Base-by-base conservation (phyloP, 345 rosid species). In the Firmiana major region DNA sequence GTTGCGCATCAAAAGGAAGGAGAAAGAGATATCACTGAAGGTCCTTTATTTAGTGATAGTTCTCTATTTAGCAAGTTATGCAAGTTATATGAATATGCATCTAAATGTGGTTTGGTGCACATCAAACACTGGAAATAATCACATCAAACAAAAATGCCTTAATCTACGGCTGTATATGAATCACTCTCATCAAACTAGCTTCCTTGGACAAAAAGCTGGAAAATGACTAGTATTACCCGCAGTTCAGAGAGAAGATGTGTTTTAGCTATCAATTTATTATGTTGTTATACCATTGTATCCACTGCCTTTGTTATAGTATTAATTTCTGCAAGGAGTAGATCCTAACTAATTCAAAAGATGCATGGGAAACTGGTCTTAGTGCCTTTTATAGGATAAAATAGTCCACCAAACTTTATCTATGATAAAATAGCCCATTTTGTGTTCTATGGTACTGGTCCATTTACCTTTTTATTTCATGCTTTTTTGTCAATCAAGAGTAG, bases 21-120 rank as follows among this genome's bases (percentile, higher is more conserved):
- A 13, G 85, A 79, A 77, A 80, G 49, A 26, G 73, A 75, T 60
- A 46, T 36, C 65, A 73, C 57, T 58, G 87, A 85, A 91, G 97
- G 97, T 92, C 77, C 60, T 78, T n/a, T 38, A 16, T 66, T 83
- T 63, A 58, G 59, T 76, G 34, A 40, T 65, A 68, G 49, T 46
- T 57, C 63, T 69, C 67, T 6, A 66, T 75, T 22, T 46, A 15
- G 31, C 10, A 21, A 43, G 63, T 75, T 60, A 15, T 46, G 72
- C n/a, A n/a, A n/a, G n/a, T n/a, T n/a, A n/a, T n/a, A n/a, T n/a
- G n/a, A n/a, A n/a, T n/a, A n/a, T 24, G 55, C 54, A 68, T 34
- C 58, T 70, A 48, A 31, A 49, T 70, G 74, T 48, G 19, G 58
- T 48, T 68, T 12, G 13, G 73, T 22, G 9, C 55, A 19, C n/a